Evolutionary conservation across 306 rosid species (phyloP).

Genomic region (Trifolium pratense): DNA sequence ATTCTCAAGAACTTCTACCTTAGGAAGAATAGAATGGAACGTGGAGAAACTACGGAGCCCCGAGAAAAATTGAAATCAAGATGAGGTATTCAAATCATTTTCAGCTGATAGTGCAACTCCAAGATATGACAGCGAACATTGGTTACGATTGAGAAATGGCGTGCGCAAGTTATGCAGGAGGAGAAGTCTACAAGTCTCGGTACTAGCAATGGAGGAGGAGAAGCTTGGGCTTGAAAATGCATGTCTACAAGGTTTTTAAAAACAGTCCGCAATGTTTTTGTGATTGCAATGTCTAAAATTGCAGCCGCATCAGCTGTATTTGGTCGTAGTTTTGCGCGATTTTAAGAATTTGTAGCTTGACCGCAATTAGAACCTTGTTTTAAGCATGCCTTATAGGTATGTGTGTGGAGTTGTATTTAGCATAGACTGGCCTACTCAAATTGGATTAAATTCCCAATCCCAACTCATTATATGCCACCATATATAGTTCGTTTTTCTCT

Average conservation of each 20-base stretch:
- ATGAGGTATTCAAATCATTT: conserved; percentile 48
- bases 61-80: conserved; percentile 50
- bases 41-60: conserved; percentile 66
- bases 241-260: neutral
- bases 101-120: conserved; percentile 54
- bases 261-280: neutral
- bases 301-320: too few relatives aligned
- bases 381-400: conserved; percentile 31
- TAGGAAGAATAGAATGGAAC: conserved; percentile 61
- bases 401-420: conserved; percentile 42
- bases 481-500: too few relatives aligned
- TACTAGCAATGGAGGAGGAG: conserved; percentile 58
- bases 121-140: conserved; percentile 65
- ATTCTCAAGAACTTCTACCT: conserved; percentile 48
- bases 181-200: conserved; percentile 65
- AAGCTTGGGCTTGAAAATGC: conserved; percentile 51
- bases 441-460: too few relatives aligned
- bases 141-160: conserved; percentile 79
- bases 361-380: neutral
- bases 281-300: neutral
- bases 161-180: conserved; percentile 80
- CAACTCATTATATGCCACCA: too few relatives aligned
- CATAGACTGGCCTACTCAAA: too few relatives aligned
- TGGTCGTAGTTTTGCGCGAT: neutral
- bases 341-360: neutral